A percentile compares a stretch with the other conserved stretches of the same genome.
These are phyloP conservation scores for Musa troglodytarum DNA, from an alignment of 176 grass and related monocot species.

Conservation along the genomic window DNA sequence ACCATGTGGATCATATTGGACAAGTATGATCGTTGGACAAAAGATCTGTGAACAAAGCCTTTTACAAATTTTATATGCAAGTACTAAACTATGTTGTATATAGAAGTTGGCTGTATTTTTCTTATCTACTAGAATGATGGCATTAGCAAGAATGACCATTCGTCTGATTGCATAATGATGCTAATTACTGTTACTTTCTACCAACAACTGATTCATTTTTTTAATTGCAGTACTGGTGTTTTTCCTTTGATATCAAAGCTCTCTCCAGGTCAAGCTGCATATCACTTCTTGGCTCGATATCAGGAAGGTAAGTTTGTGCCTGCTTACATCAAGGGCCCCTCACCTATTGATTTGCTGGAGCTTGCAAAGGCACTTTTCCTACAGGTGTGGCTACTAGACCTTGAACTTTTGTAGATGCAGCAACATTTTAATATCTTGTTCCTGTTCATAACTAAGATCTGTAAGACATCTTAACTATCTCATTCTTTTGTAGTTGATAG, in stretches of 20 bases:
- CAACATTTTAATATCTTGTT: not conserved
- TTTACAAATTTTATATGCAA: no score
- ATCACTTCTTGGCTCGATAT: constrained; percentile 88
- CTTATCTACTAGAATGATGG: no score
- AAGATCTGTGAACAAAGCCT: no score
- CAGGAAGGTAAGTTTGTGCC: constrained; percentile 72
- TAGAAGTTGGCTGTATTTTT: no score
- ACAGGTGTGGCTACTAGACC: constrained; percentile 22
- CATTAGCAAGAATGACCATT: no score
- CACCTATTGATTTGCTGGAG: constrained; percentile 43
- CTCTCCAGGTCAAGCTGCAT: constrained; percentile 71
- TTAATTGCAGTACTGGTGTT: constrained; percentile 46
- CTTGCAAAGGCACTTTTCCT: constrained; percentile 55
- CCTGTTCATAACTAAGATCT: not conserved
- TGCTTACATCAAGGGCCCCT: constrained; percentile 47
- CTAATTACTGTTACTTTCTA: not conserved
- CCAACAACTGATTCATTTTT: not conserved
- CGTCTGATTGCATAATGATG: no score
- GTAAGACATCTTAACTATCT: not conserved
- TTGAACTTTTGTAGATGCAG: not conserved
- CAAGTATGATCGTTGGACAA: no score
- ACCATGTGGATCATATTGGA: no score
- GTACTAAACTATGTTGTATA: no score
- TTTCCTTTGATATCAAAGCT: constrained; percentile 50
- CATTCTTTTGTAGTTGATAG: constrained; percentile 44